Evolutionary conservation across 2,329 filamentous ascomycete species (phyloP).

Genomic region (Plenodomus lindquistii): DNA sequence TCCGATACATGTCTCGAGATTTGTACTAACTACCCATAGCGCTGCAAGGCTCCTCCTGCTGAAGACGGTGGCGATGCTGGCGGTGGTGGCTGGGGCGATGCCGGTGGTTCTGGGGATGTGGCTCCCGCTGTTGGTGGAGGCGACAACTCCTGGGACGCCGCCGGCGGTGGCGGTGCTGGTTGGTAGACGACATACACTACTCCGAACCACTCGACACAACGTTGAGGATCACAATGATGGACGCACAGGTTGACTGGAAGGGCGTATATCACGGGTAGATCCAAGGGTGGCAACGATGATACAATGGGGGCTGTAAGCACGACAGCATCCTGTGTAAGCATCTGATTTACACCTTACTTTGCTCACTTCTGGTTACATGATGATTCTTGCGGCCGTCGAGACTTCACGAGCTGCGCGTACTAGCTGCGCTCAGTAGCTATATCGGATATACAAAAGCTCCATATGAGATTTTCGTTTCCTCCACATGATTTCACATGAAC

Average conservation of each 20-base stretch:
- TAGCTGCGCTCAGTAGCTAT: not conserved
- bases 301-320: not conserved
- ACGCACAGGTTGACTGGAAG: no score
- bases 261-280: no score
- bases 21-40: conserved; percentile 24
- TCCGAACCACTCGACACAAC: no score
- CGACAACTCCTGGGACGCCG: conserved; percentile 21
- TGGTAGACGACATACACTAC: conserved; percentile 8
- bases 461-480: no score
- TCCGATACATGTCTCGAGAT: not conserved
- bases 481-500: not conserved
- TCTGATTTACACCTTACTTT: not conserved
- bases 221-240: no score
- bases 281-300: no score
- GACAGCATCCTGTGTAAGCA: not conserved
- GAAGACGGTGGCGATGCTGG: conserved; percentile 20
- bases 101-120: conserved; percentile 10
- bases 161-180: conserved; percentile 9
- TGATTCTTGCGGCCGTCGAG: not conserved
- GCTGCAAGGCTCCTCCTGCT: conserved; percentile 35
- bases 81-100: conserved; percentile 17
- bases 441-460: not conserved
- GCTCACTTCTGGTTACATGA: conserved; percentile 2
- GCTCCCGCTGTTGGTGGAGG: conserved; percentile 15
- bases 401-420: not conserved